A percentile compares a stretch with the other conserved stretches of the same genome.
These are phyloP conservation scores for Pichia nakasei DNA, from an alignment of 805 yeast genomes.

Conservation along the genomic window DNA sequence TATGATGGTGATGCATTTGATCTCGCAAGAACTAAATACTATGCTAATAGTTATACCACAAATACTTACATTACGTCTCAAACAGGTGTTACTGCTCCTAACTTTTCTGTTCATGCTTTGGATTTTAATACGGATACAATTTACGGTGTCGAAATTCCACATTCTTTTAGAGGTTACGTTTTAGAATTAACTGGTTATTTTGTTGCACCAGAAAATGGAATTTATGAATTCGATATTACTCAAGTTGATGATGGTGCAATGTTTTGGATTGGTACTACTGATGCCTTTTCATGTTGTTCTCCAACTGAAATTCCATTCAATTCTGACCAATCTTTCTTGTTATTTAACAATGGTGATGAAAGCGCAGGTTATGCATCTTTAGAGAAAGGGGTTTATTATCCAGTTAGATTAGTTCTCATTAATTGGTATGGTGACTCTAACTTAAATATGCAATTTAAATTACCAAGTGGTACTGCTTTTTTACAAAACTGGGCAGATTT, in stretches of 20 bases:
- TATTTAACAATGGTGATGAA: neutral
- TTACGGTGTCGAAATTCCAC: neutral
- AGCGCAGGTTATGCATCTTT: constrained; percentile 5
- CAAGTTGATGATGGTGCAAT: constrained; percentile 25
- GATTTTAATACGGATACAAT: neutral
- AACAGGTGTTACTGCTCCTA: constrained; percentile 3
- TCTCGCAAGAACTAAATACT: neutral
- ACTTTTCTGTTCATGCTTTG: neutral
- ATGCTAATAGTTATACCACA: constrained; percentile 3
- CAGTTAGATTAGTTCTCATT: constrained; percentile 5
- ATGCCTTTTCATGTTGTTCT: constrained; percentile 29
- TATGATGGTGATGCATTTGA: constrained; percentile 11
- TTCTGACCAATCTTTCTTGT: neutral
- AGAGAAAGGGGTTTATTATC: constrained; percentile 4
- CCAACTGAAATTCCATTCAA: constrained; percentile 3
- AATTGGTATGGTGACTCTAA: neutral
- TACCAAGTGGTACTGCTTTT: neutral
- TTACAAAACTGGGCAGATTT: neutral
- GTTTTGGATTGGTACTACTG: constrained; percentile 24
- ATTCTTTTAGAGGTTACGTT: constrained; percentile 2
- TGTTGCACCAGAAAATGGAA: constrained; percentile 23
- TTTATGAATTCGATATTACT: constrained; percentile 17
- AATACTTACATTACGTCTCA: constrained; percentile 2
- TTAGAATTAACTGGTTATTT: constrained; percentile 16
- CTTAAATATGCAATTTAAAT: neutral